Percentiles rank a stretch among this genome's conserved stretches.
These are phyloP conservation scores for Solanum raphanifolium DNA, from an alignment of 257 asterid species.

Conservation along the genomic window DNA sequence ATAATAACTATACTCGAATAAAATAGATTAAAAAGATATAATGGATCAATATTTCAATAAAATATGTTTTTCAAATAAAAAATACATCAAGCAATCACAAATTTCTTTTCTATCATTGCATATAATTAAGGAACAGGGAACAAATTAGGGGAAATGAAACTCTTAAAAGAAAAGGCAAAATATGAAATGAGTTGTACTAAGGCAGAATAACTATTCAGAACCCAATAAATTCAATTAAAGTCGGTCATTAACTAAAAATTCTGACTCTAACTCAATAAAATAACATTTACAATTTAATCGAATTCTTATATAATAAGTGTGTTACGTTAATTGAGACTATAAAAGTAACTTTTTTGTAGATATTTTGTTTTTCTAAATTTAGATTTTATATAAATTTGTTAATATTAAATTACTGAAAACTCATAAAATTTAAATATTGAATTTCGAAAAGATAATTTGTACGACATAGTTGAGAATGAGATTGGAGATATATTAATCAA, in stretches of 20 bases:
- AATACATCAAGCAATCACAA: not conserved
- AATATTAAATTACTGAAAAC: fast-evolving
- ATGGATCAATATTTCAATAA: not conserved
- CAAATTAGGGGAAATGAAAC: not conserved
- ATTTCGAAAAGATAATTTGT: not conserved
- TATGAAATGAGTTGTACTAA: not conserved
- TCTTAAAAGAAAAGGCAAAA: not conserved
- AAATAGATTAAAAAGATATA: not conserved
- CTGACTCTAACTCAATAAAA: not conserved
- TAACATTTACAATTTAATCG: not conserved
- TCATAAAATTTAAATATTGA: not conserved
- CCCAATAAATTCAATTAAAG: not conserved
- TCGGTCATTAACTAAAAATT: not conserved
- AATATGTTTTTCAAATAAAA: not conserved
- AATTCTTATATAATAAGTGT: not conserved
- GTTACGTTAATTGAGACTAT: no score
- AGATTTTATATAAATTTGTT: not conserved
- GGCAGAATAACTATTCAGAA: not conserved
- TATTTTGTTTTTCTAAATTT: no score
- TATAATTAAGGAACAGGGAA: not conserved
- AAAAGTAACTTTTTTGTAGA: no score
- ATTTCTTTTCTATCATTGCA: not conserved
- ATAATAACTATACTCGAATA: not conserved
- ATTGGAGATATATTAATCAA: not conserved
- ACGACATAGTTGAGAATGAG: not conserved